Conservation (phyloP, 2,329 filamentous ascomycete species). For the Emericellopsis atlantica region DNA sequence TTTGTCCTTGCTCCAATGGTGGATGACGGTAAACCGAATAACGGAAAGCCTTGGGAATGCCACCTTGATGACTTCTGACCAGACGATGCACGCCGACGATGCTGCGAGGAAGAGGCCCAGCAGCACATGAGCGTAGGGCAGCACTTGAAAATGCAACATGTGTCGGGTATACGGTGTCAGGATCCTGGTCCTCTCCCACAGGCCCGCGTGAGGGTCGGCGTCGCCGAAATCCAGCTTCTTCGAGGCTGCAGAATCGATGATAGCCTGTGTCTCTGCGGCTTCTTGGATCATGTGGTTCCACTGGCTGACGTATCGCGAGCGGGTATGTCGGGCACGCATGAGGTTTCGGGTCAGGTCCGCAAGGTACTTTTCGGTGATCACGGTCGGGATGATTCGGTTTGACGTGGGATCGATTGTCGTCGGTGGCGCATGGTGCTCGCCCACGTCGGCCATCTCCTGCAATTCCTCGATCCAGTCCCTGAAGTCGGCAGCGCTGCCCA, state of each 20-base stretch:
- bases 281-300: conserved; percentile 71
- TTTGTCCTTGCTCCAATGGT: conserved; percentile 58
- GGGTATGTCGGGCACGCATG: conserved; percentile 69
- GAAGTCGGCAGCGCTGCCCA: conserved; percentile 61
- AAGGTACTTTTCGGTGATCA: conserved; percentile 87
- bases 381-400: conserved; percentile 46
- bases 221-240: conserved; percentile 66
- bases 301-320: conserved; percentile 70
- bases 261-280: conserved; percentile 63
- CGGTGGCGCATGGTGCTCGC: conserved; percentile 41
- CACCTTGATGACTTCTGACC: conserved; percentile 88
- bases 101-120: conserved; percentile 56
- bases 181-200: conserved; percentile 42
- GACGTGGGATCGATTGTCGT: conserved; percentile 20
- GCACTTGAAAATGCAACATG: conserved; percentile 58
- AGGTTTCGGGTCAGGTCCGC: conserved; percentile 79
- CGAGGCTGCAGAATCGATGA: conserved; percentile 73
- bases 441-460: conserved; percentile 59
- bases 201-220: conserved; percentile 38
- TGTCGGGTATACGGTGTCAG: conserved; percentile 77
- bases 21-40: conserved; percentile 54
- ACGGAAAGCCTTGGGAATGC: conserved; percentile 65
- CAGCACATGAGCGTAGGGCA: conserved; percentile 54
- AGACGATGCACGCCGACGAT: conserved; percentile 75
- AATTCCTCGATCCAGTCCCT: conserved; percentile 95